Base-by-base conservation (phyloP, 768 basidiomycete species). In the Mycena leptocephala region DNA sequence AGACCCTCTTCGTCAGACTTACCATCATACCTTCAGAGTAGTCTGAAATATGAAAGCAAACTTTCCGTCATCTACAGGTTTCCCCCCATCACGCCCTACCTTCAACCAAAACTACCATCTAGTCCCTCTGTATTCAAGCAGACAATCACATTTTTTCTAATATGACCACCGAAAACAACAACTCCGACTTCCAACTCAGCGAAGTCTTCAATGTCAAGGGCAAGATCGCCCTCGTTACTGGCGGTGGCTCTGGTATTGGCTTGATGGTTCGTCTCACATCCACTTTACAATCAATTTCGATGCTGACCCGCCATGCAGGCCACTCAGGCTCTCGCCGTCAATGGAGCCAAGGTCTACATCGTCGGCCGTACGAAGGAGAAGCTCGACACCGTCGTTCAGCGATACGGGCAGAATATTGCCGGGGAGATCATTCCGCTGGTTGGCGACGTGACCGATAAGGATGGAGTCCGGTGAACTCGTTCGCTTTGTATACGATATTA, bases 391-490 rank as follows among this genome's bases (percentile, higher is more conserved):
- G 66, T 67, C 22, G 41, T 55, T 18, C 8, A 64, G 32, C 28
- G 20, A 24, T 20, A 68, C n/a, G 67, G 75, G 20, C 59, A 56
- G n/a, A 41, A 48, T 11, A 61, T 48, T 13, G 43, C 32, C 3
- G 59, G 59, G 1, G 58, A 51, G 24, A 71, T 71, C 22, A 71
- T 71, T 51, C 58, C 70, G 16, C 30, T 72, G 14, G 61, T 24
- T 22, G 70, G 46, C 32, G 83, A 84, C 62, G 82, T 84, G 22
- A 81, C 80, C 2, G 67, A 77, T 41, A 84, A 84, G 70, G 69
- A 75, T n/a, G 43, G 33, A 18, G 35, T 71, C 4, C 22, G 62
- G 59, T 58, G 59, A 32, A 30, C 20, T 33, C 18, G 8, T 16
- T 58, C 26, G 28, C 53, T 22, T 26, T 30, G 14, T 16, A 33